A percentile compares a stretch with the other conserved stretches of the same genome.
phyloP scores from a whole-genome alignment of 129 eudicot species.

The Silybum marianum region DNA sequence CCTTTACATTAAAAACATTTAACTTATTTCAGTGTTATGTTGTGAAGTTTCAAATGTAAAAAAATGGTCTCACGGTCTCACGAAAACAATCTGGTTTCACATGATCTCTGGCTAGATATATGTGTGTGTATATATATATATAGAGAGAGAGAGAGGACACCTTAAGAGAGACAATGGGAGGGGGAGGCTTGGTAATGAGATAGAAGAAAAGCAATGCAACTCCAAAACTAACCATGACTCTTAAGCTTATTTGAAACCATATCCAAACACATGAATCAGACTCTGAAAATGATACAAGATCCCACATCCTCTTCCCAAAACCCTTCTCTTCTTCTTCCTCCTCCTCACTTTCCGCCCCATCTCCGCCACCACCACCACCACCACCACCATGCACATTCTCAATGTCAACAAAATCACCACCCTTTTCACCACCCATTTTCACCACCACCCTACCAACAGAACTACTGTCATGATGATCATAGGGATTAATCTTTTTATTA shows the following conservation, averaged over 20 bases:
- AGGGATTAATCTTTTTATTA: slow-evolving; percentile 30
- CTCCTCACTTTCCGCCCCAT: slow-evolving; percentile 29
- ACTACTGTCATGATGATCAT: neutral
- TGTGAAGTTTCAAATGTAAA: too few species aligned
- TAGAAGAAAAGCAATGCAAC: slow-evolving; percentile 76
- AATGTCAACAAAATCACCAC: neutral
- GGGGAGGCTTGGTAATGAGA: slow-evolving; percentile 67
- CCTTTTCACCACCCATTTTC: slow-evolving; percentile 11
- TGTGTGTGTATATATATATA: too few species aligned
- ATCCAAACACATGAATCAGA: slow-evolving; percentile 68
- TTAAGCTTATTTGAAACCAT: slow-evolving; percentile 62
- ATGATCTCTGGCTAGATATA: too few species aligned
- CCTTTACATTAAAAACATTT: too few species aligned
- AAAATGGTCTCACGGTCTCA: too few species aligned
- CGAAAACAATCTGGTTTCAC: too few species aligned
- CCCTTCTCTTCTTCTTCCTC: slow-evolving; percentile 9
- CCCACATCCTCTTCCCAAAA: slow-evolving; percentile 45
- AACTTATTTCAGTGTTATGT: too few species aligned
- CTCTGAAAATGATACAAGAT: slow-evolving; percentile 46
- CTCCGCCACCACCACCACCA: neutral
- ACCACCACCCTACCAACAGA: slow-evolving; percentile 19
- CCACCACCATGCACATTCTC: neutral
- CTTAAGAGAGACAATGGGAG: slow-evolving; percentile 58
- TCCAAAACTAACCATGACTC: slow-evolving; percentile 61
- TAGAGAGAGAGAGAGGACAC: slow-evolving; percentile 35